A percentile compares a stretch with the other conserved stretches of the same genome.
Conservation (phyloP, 495 filamentous ascomycete species). For the Daldinia loculata region DNA sequence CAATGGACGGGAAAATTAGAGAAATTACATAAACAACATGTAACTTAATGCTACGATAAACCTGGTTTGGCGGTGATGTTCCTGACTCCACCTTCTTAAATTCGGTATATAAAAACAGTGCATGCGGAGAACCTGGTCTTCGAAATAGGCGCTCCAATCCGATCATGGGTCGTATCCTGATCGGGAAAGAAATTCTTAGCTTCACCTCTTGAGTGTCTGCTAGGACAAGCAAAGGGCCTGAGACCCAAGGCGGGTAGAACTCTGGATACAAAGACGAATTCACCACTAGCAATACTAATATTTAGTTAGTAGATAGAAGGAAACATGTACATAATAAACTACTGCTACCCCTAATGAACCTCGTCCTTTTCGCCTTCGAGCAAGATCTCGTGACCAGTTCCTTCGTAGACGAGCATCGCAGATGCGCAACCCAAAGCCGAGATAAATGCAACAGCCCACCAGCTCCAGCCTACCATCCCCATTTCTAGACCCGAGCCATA, state of each 20-base stretch:
- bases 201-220: too few species aligned
- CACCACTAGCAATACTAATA: too few species aligned
- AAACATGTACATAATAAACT: neutral
- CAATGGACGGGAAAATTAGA: slow-evolving; percentile 26
- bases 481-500: slow-evolving; percentile 75
- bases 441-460: slow-evolving; percentile 74
- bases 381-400: slow-evolving; percentile 74
- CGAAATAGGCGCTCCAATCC: slow-evolving; percentile 39
- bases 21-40: slow-evolving; percentile 2
- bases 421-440: slow-evolving; percentile 68
- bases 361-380: slow-evolving; percentile 72
- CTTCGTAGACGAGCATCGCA: slow-evolving; percentile 74
- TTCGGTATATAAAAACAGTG: slow-evolving; percentile 18
- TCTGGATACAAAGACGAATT: neutral
- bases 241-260: neutral
- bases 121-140: slow-evolving; percentile 48
- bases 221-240: neutral
- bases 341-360: slow-evolving; percentile 3
- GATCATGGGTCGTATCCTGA: slow-evolving; percentile 7
- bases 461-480: slow-evolving; percentile 78
- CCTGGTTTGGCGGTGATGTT: slow-evolving; percentile 4
- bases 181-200: slow-evolving; percentile 1
- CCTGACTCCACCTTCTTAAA: slow-evolving; percentile 7
- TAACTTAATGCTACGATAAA: slow-evolving; percentile 32
- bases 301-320: too few species aligned